Conservation (phyloP, 495 filamentous ascomycete genomes). For the Podospora pseudocomata region DNA sequence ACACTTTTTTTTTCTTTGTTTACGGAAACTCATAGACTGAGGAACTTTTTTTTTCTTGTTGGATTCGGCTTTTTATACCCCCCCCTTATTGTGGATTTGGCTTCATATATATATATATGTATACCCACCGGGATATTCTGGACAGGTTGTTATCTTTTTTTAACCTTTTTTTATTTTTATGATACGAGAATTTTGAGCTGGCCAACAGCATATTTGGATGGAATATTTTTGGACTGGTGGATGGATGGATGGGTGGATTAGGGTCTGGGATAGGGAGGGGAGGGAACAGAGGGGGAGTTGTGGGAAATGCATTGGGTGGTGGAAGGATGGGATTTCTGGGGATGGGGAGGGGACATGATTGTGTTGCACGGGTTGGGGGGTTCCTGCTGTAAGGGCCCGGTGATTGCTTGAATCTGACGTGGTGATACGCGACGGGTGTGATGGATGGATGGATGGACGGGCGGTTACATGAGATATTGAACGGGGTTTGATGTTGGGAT, state of each 20-base stretch:
- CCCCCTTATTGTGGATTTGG: not conserved
- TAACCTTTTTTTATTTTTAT: not conserved
- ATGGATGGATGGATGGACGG: no score
- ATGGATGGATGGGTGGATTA: not conserved
- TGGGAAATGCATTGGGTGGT: not conserved
- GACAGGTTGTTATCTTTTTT: constrained; percentile 1
- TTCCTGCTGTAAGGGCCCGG: no score
- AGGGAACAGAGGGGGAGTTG: not conserved
- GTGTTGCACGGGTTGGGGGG: no score
- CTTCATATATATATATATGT: constrained; percentile 16
- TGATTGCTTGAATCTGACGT: no score
- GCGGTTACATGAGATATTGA: no score
- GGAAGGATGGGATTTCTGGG: not conserved
- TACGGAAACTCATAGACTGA: constrained; percentile 15
- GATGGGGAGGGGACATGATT: not conserved
- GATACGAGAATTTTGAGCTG: not conserved
- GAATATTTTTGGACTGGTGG: not conserved
- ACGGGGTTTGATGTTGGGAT: no score
- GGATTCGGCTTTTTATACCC: constrained; percentile 5
- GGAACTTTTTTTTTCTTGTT: constrained; percentile 1
- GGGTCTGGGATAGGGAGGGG: not conserved
- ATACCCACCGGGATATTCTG: constrained; percentile 12
- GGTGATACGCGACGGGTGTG: no score
- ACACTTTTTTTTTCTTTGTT: not conserved
- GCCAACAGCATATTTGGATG: not conserved